Evolutionary conservation across 441 rosid species (phyloP).

Genomic region (Gossypium schwendimanii): DNA sequence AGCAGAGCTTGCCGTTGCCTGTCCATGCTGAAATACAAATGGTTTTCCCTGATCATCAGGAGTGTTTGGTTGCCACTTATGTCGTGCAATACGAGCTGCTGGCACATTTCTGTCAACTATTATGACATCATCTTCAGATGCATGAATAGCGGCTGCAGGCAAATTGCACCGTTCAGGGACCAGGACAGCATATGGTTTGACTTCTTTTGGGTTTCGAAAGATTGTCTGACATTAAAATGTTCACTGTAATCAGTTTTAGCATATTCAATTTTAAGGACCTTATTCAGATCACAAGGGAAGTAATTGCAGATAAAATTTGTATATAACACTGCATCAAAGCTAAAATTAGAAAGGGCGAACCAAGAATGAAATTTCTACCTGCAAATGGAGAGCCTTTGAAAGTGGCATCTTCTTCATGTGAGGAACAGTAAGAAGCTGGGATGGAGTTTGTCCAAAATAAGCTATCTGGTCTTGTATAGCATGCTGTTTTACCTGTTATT

Average conservation of each 20-base stretch:
- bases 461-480: slow-evolving; percentile 98
- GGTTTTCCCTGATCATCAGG: slow-evolving; percentile 94
- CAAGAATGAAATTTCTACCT: slow-evolving; percentile 38
- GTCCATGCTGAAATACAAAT: slow-evolving; percentile 89
- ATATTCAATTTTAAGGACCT: not conserved
- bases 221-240: slow-evolving; percentile 59
- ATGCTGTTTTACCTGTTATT: slow-evolving; percentile 72
- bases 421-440: slow-evolving; percentile 84
- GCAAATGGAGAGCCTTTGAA: slow-evolving; percentile 81
- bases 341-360: slow-evolving; percentile 6
- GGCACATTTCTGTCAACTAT: slow-evolving; percentile 82
- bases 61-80: slow-evolving; percentile 96
- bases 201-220: slow-evolving; percentile 79
- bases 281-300: not conserved
- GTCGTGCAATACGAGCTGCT: slow-evolving; percentile 83
- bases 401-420: slow-evolving; percentile 79
- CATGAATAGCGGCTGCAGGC: slow-evolving; percentile 92
- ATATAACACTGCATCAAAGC: not conserved
- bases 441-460: slow-evolving; percentile 98
- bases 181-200: slow-evolving; percentile 70
- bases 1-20: slow-evolving; percentile 49
- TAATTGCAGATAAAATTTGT: not conserved
- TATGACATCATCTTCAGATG: slow-evolving; percentile 72
- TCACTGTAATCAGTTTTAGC: slow-evolving; percentile 11
- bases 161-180: slow-evolving; percentile 87